phyloP scores from a whole-genome alignment of 345 rosid genomes.

The Nasturtium officinale region DNA sequence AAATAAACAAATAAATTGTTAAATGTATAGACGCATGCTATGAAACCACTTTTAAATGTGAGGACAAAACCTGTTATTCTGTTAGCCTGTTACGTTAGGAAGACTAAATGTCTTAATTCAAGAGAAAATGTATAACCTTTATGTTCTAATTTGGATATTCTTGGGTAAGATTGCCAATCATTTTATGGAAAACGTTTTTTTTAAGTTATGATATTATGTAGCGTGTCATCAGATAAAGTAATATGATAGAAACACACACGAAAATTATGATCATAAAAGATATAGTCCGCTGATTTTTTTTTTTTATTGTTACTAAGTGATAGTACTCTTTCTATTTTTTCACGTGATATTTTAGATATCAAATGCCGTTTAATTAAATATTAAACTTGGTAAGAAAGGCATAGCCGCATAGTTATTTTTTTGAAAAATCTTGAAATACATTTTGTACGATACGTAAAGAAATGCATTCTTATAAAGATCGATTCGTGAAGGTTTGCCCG shows the following conservation, averaged over 20 bases:
- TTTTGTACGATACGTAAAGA: not conserved
- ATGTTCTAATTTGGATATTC: not conserved
- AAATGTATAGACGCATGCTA: conserved; percentile 36
- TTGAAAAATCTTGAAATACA: not conserved
- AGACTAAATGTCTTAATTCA: conserved; percentile 12
- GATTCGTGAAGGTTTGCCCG: not conserved
- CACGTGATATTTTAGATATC: not conserved
- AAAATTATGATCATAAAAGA: not conserved
- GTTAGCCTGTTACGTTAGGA: conserved; percentile 30
- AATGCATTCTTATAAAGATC: not conserved
- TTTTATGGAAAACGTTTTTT: not conserved
- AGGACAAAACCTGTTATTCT: conserved; percentile 11
- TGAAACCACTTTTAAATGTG: conserved; percentile 23
- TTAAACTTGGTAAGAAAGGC: not conserved
- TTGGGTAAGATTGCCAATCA: not conserved
- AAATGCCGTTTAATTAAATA: not conserved
- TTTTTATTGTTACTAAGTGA: not conserved
- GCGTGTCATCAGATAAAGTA: not conserved
- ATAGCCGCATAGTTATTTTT: not conserved
- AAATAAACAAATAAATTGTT: conserved; percentile 5
- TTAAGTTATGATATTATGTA: not conserved
- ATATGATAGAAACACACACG: not conserved
- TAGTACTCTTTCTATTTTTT: not conserved
- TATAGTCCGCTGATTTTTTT: no score
- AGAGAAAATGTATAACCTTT: not conserved